Conservation (phyloP, 2,329 filamentous ascomycete species). For the Monilinia aucupariae region DNA sequence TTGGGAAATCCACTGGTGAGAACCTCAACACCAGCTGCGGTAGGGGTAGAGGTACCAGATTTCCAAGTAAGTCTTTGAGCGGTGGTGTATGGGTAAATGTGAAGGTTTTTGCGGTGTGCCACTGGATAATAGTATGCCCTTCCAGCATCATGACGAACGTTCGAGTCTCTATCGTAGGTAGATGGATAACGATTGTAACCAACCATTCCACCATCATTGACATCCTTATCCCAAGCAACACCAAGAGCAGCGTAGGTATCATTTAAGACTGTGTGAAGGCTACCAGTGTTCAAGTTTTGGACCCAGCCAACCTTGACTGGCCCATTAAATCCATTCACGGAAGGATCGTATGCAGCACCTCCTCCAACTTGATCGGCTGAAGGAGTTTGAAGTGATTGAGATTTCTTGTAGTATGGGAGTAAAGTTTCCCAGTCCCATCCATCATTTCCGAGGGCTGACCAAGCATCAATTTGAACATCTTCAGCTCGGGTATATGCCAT, state of each 20-base stretch:
- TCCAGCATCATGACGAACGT: conserved; percentile 40
- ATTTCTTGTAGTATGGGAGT: conserved; percentile 31
- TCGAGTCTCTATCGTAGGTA: conserved; percentile 38
- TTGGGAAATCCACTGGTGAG: conserved; percentile 17
- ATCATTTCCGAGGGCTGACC: conserved; percentile 36
- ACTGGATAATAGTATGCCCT: conserved; percentile 41
- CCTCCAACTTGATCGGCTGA: conserved; percentile 34
- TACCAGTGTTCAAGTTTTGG: conserved; percentile 35
- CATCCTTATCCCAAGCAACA: conserved; percentile 36
- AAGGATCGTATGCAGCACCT: conserved; percentile 37
- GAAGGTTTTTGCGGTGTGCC: conserved; percentile 38
- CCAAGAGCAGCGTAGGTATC: conserved; percentile 36
- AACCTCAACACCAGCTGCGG: conserved; percentile 39
- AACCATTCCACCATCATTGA: conserved; percentile 38
- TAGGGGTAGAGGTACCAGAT: not conserved
- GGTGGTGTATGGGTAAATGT: conserved; percentile 22
- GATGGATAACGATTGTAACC: conserved; percentile 39
- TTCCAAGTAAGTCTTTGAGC: conserved; percentile 21
- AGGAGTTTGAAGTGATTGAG: conserved; percentile 29
- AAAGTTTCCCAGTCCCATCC: conserved; percentile 36
- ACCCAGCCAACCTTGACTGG: conserved; percentile 38
- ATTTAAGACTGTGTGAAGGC: conserved; percentile 32
- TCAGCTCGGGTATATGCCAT: conserved; percentile 38
- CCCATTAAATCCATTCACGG: conserved; percentile 37
- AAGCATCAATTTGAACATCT: conserved; percentile 36